Conservation (phyloP, 257 asterid genomes). For the Petunia axillaris region DNA sequence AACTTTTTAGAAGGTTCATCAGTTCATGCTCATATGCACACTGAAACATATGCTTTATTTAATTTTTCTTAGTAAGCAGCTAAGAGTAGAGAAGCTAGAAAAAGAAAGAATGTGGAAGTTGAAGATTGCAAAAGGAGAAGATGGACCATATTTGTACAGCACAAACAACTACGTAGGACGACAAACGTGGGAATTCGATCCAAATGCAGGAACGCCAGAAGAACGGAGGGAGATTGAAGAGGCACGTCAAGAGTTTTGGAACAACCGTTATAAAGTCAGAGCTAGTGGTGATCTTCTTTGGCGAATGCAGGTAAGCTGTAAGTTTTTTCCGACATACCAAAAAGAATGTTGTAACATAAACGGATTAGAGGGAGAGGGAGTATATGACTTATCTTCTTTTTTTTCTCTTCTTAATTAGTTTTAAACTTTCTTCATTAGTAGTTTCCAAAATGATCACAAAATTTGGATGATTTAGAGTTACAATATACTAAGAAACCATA, state of each 20-base stretch:
- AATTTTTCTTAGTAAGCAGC: background rate
- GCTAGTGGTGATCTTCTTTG: conserved; percentile 68
- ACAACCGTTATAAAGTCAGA: conserved; percentile 54
- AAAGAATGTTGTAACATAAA: too few species aligned
- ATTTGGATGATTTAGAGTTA: too few species aligned
- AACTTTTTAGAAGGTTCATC: too few species aligned
- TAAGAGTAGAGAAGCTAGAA: background rate
- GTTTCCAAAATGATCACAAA: too few species aligned
- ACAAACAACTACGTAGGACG: conserved; percentile 68
- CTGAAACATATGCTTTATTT: background rate
- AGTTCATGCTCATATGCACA: too few species aligned
- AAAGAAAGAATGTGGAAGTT: conserved; percentile 62
- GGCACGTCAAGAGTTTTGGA: conserved; percentile 60
- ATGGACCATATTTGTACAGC: conserved; percentile 58
- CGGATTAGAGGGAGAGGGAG: too few species aligned
- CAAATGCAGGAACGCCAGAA: conserved; percentile 52
- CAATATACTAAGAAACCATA: too few species aligned
- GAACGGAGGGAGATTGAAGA: conserved; percentile 49
- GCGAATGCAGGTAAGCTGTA: conserved; percentile 52
- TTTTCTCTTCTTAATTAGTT: too few species aligned
- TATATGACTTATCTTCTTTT: too few species aligned
- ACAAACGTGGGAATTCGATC: conserved; percentile 66
- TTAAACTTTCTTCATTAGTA: too few species aligned
- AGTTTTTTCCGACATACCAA: too few species aligned
- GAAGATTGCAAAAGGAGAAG: conserved; percentile 55